These are phyloP conservation scores for Lactifluus rugatus DNA, from an alignment of 768 basidiomycete genomes.

Conservation along the genomic window DNA sequence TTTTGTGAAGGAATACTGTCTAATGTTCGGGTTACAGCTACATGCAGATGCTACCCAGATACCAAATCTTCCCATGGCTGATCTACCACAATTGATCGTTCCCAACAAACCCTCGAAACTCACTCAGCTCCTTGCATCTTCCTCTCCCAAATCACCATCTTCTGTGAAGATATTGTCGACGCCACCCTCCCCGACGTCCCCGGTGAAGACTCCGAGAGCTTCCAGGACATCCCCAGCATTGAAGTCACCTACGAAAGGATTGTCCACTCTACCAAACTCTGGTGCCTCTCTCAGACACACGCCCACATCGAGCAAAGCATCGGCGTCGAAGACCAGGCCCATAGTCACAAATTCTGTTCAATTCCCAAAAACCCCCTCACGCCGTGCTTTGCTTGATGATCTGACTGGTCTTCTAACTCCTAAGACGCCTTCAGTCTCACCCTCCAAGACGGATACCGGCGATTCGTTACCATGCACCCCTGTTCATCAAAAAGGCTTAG, in stretches of 20 bases:
- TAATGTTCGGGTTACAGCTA: slow-evolving; percentile 33
- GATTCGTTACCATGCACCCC: slow-evolving; percentile 52
- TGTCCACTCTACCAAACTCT: slow-evolving; percentile 27
- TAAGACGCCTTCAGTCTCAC: slow-evolving; percentile 25
- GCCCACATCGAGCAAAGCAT: slow-evolving; percentile 24
- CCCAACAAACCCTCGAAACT: slow-evolving; percentile 52
- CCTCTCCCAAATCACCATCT: slow-evolving; percentile 50
- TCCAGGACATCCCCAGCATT: slow-evolving; percentile 28
- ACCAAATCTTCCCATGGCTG: slow-evolving; percentile 54
- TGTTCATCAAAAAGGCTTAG: slow-evolving; percentile 46
- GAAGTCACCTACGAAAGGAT: slow-evolving; percentile 26
- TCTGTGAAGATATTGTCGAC: slow-evolving; percentile 26
- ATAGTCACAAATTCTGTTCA: slow-evolving; percentile 38
- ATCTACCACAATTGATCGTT: slow-evolving; percentile 49
- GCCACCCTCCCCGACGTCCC: slow-evolving; percentile 26
- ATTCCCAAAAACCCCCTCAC: slow-evolving; percentile 58
- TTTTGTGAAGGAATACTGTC: background rate
- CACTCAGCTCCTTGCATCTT: slow-evolving; percentile 60
- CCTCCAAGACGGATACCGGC: slow-evolving; percentile 23
- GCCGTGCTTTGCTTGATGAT: slow-evolving; percentile 29
- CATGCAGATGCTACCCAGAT: slow-evolving; percentile 35
- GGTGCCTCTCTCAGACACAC: slow-evolving; percentile 42
- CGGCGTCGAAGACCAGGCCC: slow-evolving; percentile 25
- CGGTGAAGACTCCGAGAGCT: slow-evolving; percentile 26
- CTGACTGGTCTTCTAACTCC: slow-evolving; percentile 32